Percentiles rank a stretch among this genome's conserved stretches.
Evolutionary conservation across 768 basidiomycete genomes (phyloP).

Genomic region (Dacryopinax primogenitus): DNA sequence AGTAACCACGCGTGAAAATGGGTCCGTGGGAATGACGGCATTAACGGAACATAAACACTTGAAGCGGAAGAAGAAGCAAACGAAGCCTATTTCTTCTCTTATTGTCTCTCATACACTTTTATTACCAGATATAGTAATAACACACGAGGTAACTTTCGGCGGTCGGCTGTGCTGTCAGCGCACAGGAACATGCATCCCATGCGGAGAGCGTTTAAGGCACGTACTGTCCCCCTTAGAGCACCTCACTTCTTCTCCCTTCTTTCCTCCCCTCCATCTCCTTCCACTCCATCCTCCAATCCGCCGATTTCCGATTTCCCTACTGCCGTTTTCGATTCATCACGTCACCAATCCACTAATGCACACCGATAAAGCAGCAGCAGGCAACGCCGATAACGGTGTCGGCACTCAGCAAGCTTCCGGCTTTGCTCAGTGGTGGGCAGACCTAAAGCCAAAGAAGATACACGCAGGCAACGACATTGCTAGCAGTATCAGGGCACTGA

Average conservation of each 20-base stretch:
- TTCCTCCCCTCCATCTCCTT: background rate
- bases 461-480: background rate
- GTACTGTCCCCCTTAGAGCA: background rate
- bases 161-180: background rate
- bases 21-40: too few species aligned
- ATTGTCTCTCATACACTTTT: too few species aligned
- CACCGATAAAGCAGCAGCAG: background rate
- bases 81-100: too few species aligned
- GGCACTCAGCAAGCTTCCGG: background rate
- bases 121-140: too few species aligned
- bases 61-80: too few species aligned
- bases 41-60: too few species aligned
- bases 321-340: background rate
- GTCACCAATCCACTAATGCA: background rate
- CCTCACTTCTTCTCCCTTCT: background rate
- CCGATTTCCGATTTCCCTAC: background rate
- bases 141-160: background rate
- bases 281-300: background rate
- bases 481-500: background rate
- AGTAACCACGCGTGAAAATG: too few species aligned
- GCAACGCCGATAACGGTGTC: background rate
- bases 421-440: background rate
- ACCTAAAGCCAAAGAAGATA: background rate
- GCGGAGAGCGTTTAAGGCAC: background rate
- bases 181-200: background rate